These are phyloP conservation scores for Cyberlindnera xylosilytica DNA, from an alignment of 805 yeast genomes.

Conservation along the genomic window DNA sequence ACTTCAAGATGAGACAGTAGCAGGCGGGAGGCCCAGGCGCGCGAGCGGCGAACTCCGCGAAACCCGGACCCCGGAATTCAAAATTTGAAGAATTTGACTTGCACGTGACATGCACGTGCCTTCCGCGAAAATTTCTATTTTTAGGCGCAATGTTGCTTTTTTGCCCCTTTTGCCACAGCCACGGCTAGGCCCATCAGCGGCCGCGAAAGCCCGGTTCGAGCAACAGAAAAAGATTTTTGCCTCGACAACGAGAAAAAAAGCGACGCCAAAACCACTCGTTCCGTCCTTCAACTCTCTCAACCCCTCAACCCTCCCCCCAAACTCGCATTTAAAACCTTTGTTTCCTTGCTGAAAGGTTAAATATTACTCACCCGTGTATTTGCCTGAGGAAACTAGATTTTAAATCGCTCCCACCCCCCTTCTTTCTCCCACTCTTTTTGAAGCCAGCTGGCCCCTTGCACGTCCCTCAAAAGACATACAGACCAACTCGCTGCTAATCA, in stretches of 20 bases:
- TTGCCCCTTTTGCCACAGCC: background rate
- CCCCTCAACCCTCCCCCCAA: slow-evolving; percentile 4
- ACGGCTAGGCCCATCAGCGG: background rate
- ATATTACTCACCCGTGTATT: slow-evolving; percentile 16
- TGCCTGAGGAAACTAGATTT: slow-evolving; percentile 26
- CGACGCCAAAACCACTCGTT: background rate
- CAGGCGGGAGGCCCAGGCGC: no score
- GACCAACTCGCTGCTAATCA: slow-evolving; percentile 2
- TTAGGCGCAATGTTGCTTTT: background rate
- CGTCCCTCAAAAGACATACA: background rate
- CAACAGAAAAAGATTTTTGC: background rate
- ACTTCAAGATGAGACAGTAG: no score
- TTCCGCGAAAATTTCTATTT: no score
- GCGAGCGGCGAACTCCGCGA: no score
- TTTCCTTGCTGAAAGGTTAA: slow-evolving; percentile 19
- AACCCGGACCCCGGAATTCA: background rate
- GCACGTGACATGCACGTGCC: slow-evolving; percentile 1
- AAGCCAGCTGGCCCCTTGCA: background rate
- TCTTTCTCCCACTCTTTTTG: slow-evolving; percentile 2
- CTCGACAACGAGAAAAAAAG: slow-evolving; percentile 1
- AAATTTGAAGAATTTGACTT: no score
- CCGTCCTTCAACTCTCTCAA: background rate
- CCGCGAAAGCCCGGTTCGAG: slow-evolving; percentile 1
- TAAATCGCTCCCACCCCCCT: slow-evolving; percentile 11
- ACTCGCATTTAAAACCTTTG: slow-evolving; percentile 11